These are phyloP conservation scores for Fraxinus greggii DNA, from an alignment of 305 asterid genomes.

Conservation along the genomic window DNA sequence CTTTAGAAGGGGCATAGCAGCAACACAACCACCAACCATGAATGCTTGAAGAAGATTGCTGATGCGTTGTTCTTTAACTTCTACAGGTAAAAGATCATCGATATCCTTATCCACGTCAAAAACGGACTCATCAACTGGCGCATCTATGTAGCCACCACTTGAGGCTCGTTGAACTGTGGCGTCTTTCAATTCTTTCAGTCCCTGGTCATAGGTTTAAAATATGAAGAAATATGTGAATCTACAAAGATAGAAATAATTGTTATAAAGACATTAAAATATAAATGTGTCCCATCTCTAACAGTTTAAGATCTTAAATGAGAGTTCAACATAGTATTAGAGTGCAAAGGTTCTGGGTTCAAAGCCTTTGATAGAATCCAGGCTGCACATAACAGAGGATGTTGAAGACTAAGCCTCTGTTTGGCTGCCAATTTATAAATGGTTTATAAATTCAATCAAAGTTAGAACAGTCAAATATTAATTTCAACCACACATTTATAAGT, in stretches of 20 bases:
- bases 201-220: conserved; percentile 44
- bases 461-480: background rate
- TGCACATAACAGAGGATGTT: background rate
- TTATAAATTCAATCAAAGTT: background rate
- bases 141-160: conserved; percentile 68
- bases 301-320: background rate
- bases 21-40: conserved; percentile 81
- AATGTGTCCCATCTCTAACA: background rate
- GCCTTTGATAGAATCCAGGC: background rate
- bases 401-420: background rate
- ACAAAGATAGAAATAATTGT: background rate
- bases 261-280: background rate
- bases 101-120: conserved; percentile 86
- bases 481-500: background rate
- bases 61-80: conserved; percentile 93
- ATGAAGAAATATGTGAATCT: background rate
- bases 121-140: conserved; percentile 73
- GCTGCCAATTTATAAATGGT: background rate
- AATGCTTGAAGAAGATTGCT: conserved; percentile 89
- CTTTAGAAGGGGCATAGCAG: conserved; percentile 88
- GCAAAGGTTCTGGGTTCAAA: background rate
- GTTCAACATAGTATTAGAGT: background rate
- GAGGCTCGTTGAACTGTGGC: conserved; percentile 73
- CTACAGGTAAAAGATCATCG: conserved; percentile 86
- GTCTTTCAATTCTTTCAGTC: conserved; percentile 84